Conservation (phyloP, 2,329 filamentous ascomycete genomes). For the Venturia effusa region DNA sequence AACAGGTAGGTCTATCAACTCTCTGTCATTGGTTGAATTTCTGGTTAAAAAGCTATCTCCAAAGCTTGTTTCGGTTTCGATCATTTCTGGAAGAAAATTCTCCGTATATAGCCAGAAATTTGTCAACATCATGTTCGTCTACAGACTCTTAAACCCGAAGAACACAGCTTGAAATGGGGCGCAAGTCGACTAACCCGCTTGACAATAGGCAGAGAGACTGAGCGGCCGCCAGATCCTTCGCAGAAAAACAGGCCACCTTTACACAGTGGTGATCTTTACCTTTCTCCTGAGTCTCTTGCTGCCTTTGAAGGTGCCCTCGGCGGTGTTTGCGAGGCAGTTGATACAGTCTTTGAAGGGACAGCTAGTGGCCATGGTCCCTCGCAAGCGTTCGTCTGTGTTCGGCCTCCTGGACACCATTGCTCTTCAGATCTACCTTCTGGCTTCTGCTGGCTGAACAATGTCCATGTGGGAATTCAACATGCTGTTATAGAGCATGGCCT, state of each 20-base stretch:
- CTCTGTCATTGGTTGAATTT: slow-evolving; percentile 18
- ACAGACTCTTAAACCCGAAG: neutral
- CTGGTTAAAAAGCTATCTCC: neutral
- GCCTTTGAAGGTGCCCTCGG: slow-evolving; percentile 88
- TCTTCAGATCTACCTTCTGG: slow-evolving; percentile 81
- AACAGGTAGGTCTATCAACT: slow-evolving; percentile 31
- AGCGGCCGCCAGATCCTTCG: slow-evolving; percentile 29
- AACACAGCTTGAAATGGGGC: neutral
- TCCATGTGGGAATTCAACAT: slow-evolving; percentile 92
- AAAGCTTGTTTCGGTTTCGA: too few species aligned
- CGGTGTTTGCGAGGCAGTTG: slow-evolving; percentile 86
- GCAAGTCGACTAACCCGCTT: neutral
- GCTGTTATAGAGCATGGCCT: slow-evolving; percentile 72
- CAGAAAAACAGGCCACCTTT: slow-evolving; percentile 48
- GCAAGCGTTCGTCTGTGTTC: slow-evolving; percentile 82
- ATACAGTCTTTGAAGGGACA: slow-evolving; percentile 59
- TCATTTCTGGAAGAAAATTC: neutral
- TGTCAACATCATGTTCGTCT: neutral
- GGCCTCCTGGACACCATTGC: slow-evolving; percentile 92
- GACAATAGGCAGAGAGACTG: slow-evolving; percentile 8
- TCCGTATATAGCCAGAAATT: neutral
- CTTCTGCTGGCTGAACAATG: slow-evolving; percentile 98
- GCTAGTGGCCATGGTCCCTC: slow-evolving; percentile 42
- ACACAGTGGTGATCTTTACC: slow-evolving; percentile 83
- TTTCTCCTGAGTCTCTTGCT: slow-evolving; percentile 74